phyloP scores from a whole-genome alignment of 176 grass and related monocot species.

The Raddia guianensis region DNA sequence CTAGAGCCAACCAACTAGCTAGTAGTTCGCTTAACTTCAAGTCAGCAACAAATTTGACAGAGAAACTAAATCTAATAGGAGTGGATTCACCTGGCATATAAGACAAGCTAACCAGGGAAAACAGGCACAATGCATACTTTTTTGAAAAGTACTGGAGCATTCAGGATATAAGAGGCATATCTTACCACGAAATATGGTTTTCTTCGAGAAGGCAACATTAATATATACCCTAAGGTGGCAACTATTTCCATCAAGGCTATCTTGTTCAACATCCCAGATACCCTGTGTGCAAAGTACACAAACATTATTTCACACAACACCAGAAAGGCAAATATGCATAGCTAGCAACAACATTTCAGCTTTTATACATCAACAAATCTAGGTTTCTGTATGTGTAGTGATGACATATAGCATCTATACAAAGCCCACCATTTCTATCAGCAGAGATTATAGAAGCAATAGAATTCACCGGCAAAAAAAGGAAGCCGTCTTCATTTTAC shows the following conservation, averaged over 20 bases:
- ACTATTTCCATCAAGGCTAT: constrained; percentile 52
- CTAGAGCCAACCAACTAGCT: not conserved
- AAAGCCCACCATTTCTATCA: constrained; percentile 1
- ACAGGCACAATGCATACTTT: not conserved
- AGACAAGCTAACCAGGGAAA: not conserved
- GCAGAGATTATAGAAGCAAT: constrained; percentile 1
- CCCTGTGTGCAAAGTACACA: constrained; percentile 51
- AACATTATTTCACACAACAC: constrained; percentile 18
- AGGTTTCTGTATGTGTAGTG: not conserved
- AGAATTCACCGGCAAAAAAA: constrained; percentile 2
- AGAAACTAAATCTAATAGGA: constrained; percentile 3
- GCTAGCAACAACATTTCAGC: constrained; percentile 7
- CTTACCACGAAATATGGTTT: constrained; percentile 96
- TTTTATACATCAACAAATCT: constrained; percentile 9
- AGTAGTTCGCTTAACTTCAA: constrained; percentile 19
- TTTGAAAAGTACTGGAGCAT: constrained; percentile 27
- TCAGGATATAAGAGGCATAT: constrained; percentile 15
- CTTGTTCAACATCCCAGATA: constrained; percentile 84
- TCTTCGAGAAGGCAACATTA: constrained; percentile 82
- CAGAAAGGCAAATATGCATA: constrained; percentile 8
- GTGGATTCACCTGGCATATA: not conserved
- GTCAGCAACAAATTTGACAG: not conserved
- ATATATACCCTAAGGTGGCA: constrained; percentile 76
- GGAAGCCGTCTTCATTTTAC: constrained; percentile 11
- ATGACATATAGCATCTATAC: constrained; percentile 22